phyloP scores from a whole-genome alignment of 371 early-diverging fungal genomes.

The Mortierella sp. region DNA sequence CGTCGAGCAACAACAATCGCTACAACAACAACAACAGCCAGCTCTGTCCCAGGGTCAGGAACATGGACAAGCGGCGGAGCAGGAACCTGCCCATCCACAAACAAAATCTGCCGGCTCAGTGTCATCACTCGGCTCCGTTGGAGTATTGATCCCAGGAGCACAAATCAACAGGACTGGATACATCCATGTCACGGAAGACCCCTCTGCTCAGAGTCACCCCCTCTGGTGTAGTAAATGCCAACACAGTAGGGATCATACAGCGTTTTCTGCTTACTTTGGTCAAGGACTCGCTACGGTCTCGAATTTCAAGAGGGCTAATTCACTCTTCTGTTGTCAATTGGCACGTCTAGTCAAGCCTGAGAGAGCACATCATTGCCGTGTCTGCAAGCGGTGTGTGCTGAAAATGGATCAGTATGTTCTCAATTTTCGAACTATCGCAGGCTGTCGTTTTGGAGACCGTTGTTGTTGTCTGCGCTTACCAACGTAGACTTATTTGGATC shows the following conservation, averaged over 20 bases:
- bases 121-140: constrained; percentile 9
- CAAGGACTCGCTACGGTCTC: not conserved
- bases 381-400: constrained; percentile 72
- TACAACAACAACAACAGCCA: constrained; percentile 13
- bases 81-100: not conserved
- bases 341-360: constrained; percentile 65
- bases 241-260: constrained; percentile 31
- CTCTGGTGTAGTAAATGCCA: constrained; percentile 54
- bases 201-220: constrained; percentile 34
- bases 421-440: not conserved
- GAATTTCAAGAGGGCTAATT: not conserved
- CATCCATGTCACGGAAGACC: constrained; percentile 45
- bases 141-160: constrained; percentile 42
- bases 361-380: constrained; percentile 75
- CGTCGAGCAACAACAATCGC: not conserved
- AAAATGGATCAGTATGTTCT: constrained; percentile 75
- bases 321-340: not conserved
- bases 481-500: not conserved
- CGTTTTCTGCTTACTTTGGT: not conserved
- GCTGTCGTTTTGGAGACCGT: not conserved
- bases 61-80: not conserved
- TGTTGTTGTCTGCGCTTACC: not conserved
- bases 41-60: constrained; percentile 6
- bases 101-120: constrained; percentile 12
- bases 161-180: constrained; percentile 38